Evolutionary conservation across 371 early-diverging fungal genomes (phyloP), one percentile per base, ranked within the genome.

Genomic region (Phascolomyces articulosus): DNA sequence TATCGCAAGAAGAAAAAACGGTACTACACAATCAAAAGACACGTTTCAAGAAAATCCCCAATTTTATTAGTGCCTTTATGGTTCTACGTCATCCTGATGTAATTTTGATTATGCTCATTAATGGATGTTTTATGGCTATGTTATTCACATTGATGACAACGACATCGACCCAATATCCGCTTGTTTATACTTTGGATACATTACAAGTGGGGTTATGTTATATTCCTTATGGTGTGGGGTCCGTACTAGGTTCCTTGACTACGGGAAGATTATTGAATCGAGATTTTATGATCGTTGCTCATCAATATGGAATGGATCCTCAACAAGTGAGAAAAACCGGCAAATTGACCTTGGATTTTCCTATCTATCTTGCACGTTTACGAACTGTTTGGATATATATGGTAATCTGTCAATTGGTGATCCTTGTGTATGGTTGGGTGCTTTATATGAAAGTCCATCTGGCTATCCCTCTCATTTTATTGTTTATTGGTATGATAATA

Each of bases 141-240:
- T 67, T 2, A 51, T 61, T 1, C 66, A 66, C 31, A 68, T 69
- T 47, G 6, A 29, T 75, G 55, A 68, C 71, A 4, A 60, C 69
- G 0, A 71, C 65, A 0, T 38, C 80, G 0, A 62, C 49, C 15
- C 60, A 74, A 20, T 73, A 75, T 53, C 21, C 41, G 2, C 15
- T 58, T 13, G 8, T 64, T n/a, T 80, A 73, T 53, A 34, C 54
- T 2, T 55, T 80, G 6, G 59, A 66, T 28, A 64, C 70, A 23
- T 56, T 72, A 1, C 55, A 80, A 44, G 63, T 75, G 13, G 77
- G 80, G 0, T 60, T 80, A 18, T 77, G 77, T 40, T 80, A 64
- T 60, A 56, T 79, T 2, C 44, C 63, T 18, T 57, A 62, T 13
- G 80, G 80, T 8, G 44, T 65, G 18, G 80, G 77, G 15, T 40